Evolutionary conservation across 495 filamentous ascomycete genomes (phyloP), one percentile per base, ranked within the genome.

Genomic region (Penicillium diatomitis): DNA sequence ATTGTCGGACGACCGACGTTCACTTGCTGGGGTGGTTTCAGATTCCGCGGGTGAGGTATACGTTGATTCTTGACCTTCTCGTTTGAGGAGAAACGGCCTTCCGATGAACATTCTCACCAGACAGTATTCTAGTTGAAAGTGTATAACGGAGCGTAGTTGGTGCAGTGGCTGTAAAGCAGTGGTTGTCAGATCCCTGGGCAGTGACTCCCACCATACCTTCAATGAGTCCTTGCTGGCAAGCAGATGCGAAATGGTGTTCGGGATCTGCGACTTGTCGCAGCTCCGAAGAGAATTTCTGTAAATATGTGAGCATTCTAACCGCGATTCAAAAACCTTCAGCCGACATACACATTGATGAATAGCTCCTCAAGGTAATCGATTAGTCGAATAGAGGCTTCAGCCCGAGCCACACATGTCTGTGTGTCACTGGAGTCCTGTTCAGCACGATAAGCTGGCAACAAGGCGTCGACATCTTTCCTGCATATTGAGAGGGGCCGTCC

Each of bases 41-140:
- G 40, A 41, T 4, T 41, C 40, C 8, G 28, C 40, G 5, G 40
- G 40, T 30, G 40, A 41, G 8, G 29, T 41, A 5, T 41, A 30
- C 40, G 31, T 46, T 12, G 55, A 50, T 8, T 47, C 30, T 1
- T 45, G 34, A 5, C 29, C 42, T 27, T 49, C 33, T 34, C 50
- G 32, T 44, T 53, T 53, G 6, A 65, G 51, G n/a, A 70, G 46
- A 41, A 70, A 68, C 6, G 61, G 60, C 32, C 65, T 56, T 0
- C 67, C 65, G 36, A 61, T 52, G 32, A 64, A 68, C 54, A 70
- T 64, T 30, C 49, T 43, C 11, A 63, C 55, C 2, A 67, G 41
- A 30, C 60, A 62, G 40, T 64, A 68, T 38, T 67, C 60, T 10
- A 70, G 53, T 4, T 49, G 52, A 5, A 70, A 6, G 1, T 41